These are phyloP conservation scores for Didymellaceae sp. DNA, from an alignment of 2,329 filamentous ascomycete genomes.

Conservation along the genomic window DNA sequence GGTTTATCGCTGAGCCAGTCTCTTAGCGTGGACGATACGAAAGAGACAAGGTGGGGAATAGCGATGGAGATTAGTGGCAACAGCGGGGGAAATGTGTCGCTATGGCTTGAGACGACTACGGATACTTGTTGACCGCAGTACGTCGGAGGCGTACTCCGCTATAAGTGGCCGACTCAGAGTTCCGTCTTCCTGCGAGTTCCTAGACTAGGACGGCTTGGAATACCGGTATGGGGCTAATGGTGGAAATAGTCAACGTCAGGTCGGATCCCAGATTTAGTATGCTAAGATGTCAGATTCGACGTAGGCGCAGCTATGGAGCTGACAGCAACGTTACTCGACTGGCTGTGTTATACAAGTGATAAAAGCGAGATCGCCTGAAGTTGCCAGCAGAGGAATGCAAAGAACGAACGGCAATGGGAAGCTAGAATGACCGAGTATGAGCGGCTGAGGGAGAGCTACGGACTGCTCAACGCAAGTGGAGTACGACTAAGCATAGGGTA, in stretches of 20 bases:
- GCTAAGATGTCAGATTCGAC: conserved; percentile 29
- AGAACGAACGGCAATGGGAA: conserved; percentile 20
- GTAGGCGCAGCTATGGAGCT: conserved; percentile 38
- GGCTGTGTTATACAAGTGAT: conserved; percentile 24
- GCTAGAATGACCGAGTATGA: conserved; percentile 9
- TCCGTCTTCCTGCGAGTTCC: conserved; percentile 19
- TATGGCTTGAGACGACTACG: conserved; percentile 21
- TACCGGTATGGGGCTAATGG: conserved; percentile 27
- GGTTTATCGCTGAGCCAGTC: conserved; percentile 5
- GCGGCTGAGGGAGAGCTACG: conserved; percentile 6
- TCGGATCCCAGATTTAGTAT: conserved; percentile 24
- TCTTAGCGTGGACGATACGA: conserved; percentile 20
- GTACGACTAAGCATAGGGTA: conserved; percentile 31
- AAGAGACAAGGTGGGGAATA: conserved; percentile 22
- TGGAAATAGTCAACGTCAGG: conserved; percentile 32
- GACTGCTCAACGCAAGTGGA: conserved; percentile 22
- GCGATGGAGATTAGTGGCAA: conserved; percentile 9
- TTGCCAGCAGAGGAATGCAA: conserved; percentile 18
- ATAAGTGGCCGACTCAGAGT: conserved; percentile 25
- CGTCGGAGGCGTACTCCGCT: conserved; percentile 16
- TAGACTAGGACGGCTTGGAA: conserved; percentile 26
- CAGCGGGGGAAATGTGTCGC: conserved; percentile 14
- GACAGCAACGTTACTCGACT: conserved; percentile 28
- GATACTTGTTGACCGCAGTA: conserved; percentile 16
- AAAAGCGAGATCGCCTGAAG: conserved; percentile 19